Evolutionary conservation across 495 filamentous ascomycete genomes (phyloP).

Genomic region (Amniculicola lignicola): DNA sequence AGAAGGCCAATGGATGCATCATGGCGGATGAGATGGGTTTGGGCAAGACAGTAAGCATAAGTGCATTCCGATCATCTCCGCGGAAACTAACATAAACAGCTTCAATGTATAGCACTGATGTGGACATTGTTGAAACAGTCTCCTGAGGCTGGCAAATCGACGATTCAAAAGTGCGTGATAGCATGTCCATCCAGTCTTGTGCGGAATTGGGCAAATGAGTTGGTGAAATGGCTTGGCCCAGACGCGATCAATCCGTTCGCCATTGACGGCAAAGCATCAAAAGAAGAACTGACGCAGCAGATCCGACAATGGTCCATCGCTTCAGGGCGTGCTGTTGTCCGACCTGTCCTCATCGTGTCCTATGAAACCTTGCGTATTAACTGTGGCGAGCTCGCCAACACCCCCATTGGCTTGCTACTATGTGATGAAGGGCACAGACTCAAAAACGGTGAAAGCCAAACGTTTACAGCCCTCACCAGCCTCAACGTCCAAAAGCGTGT

Average conservation of each 20-base stretch:
- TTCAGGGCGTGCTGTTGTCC: slow-evolving; percentile 80
- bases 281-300: slow-evolving; percentile 85
- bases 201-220: slow-evolving; percentile 95
- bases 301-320: slow-evolving; percentile 93
- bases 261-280: slow-evolving; percentile 92
- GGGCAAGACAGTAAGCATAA: slow-evolving; percentile 73
- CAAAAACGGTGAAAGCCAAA: slow-evolving; percentile 95
- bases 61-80: slow-evolving; percentile 40
- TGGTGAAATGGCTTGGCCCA: slow-evolving; percentile 90
- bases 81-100: slow-evolving; percentile 49
- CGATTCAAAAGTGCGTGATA: slow-evolving; percentile 96
- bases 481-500: slow-evolving; percentile 89
- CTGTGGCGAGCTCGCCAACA: slow-evolving; percentile 79
- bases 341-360: slow-evolving; percentile 98
- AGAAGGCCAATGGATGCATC: slow-evolving; percentile 93
- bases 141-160: slow-evolving; percentile 85
- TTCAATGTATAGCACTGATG: slow-evolving; percentile 78
- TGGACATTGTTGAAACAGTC: slow-evolving; percentile 97
- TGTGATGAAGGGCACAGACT: slow-evolving; percentile 98
- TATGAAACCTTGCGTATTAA: slow-evolving; percentile 95
- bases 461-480: slow-evolving; percentile 83
- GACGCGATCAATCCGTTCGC: slow-evolving; percentile 92
- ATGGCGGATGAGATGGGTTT: slow-evolving; percentile 99
- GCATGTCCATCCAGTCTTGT: slow-evolving; percentile 98
- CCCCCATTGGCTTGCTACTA: slow-evolving; percentile 88